Evolutionary conservation across 345 rosid genomes (phyloP).

Genomic region (Raphanus raphanistrum): DNA sequence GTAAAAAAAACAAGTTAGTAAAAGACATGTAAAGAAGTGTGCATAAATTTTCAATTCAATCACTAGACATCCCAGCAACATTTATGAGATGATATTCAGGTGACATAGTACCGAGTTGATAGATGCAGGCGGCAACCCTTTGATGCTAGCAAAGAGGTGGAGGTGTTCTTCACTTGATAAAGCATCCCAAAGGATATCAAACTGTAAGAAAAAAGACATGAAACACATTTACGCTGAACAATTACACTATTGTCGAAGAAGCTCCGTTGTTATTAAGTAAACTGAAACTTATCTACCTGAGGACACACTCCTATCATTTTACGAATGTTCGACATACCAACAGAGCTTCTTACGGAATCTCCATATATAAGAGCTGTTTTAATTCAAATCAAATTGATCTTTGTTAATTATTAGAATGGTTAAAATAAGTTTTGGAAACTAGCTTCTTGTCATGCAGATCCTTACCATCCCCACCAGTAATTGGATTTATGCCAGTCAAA

Average conservation of each 20-base stretch:
- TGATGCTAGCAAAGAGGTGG: slow-evolving; percentile 76
- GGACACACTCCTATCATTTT: slow-evolving; percentile 90
- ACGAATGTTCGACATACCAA: slow-evolving; percentile 81
- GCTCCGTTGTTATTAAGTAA: background rate
- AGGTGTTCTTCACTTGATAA: slow-evolving; percentile 84
- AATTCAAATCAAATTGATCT: background rate
- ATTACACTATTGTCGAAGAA: background rate
- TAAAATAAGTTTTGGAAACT: background rate
- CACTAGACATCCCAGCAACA: background rate
- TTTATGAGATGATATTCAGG: background rate
- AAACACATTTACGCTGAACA: background rate
- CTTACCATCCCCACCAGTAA: slow-evolving; percentile 80
- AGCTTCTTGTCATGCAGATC: background rate
- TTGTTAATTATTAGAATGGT: background rate
- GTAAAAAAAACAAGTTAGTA: background rate
- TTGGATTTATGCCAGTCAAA: slow-evolving; percentile 80
- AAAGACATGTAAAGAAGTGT: background rate
- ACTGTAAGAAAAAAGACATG: slow-evolving; percentile 41
- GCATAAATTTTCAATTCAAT: background rate
- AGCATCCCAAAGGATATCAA: slow-evolving; percentile 91
- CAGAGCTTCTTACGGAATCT: slow-evolving; percentile 66
- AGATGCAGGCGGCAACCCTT: slow-evolving; percentile 68
- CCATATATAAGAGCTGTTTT: slow-evolving; percentile 71
- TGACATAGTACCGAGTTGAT: slow-evolving; percentile 50
- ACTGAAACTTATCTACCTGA: slow-evolving; percentile 56